Conservation (phyloP, 352 stramenopile genomes). For the Phytophthora vignae region DNA sequence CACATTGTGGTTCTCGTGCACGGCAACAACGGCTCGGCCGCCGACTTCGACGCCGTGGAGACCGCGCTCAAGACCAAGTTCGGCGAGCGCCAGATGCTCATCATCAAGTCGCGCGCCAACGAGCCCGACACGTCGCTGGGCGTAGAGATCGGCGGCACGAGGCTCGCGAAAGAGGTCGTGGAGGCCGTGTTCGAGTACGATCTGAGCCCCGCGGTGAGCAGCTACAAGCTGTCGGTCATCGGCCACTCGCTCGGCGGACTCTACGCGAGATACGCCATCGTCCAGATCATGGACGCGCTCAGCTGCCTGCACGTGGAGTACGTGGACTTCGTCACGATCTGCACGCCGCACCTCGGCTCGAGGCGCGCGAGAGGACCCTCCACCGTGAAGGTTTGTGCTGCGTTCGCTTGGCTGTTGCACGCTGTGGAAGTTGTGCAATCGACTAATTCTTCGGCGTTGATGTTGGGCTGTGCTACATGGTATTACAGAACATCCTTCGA, state of each 20-base stretch:
- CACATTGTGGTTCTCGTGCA: slow-evolving; percentile 87
- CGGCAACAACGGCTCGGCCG: slow-evolving; percentile 81
- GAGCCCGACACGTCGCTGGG: slow-evolving; percentile 69
- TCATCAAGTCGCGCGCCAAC: slow-evolving; percentile 77
- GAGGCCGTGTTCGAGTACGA: slow-evolving; percentile 68
- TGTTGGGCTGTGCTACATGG: neutral
- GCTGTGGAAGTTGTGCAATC: neutral
- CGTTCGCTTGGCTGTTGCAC: neutral
- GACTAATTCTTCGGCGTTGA: slow-evolving; percentile 14
- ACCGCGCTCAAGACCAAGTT: slow-evolving; percentile 55
- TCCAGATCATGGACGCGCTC: slow-evolving; percentile 62
- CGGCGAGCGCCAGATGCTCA: slow-evolving; percentile 52
- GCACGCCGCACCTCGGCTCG: slow-evolving; percentile 80
- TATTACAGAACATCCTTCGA: slow-evolving; percentile 66
- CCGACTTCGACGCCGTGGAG: slow-evolving; percentile 74
- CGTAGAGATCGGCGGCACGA: slow-evolving; percentile 68
- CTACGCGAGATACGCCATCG: slow-evolving; percentile 75
- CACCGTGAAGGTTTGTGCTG: slow-evolving; percentile 63
- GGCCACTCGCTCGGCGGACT: slow-evolving; percentile 81
- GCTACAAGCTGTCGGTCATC: slow-evolving; percentile 77
- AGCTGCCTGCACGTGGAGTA: slow-evolving; percentile 70
- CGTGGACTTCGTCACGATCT: slow-evolving; percentile 83
- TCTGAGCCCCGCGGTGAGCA: slow-evolving; percentile 49
- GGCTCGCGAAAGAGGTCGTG: slow-evolving; percentile 74
- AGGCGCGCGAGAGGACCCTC: slow-evolving; percentile 67